Conservation (phyloP, 2,329 filamentous ascomycete species). For the Penicillium concentricum region DNA sequence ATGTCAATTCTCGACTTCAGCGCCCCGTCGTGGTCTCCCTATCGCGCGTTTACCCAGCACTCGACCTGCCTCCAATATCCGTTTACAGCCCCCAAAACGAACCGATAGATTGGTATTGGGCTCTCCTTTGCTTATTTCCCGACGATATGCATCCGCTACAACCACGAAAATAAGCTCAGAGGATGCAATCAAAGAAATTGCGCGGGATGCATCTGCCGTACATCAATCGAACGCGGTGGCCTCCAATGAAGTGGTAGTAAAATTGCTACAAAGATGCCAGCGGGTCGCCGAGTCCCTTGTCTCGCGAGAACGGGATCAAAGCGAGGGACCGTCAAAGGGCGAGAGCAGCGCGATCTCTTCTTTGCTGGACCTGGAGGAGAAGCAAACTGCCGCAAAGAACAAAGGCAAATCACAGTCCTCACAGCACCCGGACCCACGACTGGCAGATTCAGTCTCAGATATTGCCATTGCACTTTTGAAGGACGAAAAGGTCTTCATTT, state of each 20-base stretch:
- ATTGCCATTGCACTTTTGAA: constrained; percentile 68
- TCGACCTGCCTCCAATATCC: constrained; percentile 11
- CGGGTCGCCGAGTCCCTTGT: constrained; percentile 33
- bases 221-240: constrained; percentile 32
- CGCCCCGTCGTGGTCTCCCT: constrained; percentile 20
- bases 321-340: constrained; percentile 18
- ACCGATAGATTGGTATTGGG: constrained; percentile 5
- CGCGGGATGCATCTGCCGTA: constrained; percentile 29
- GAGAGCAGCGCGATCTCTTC: constrained; percentile 42
- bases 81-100: constrained; percentile 20
- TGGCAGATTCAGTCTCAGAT: constrained; percentile 49
- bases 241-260: constrained; percentile 34
- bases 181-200: constrained; percentile 32
- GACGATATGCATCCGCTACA: constrained; percentile 22
- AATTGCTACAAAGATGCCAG: constrained; percentile 37
- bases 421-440: constrained; percentile 34
- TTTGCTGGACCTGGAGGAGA: constrained; percentile 43
- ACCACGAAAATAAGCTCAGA: constrained; percentile 16
- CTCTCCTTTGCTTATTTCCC: not conserved
- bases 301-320: constrained; percentile 24
- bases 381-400: constrained; percentile 20
- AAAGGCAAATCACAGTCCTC: constrained; percentile 24
- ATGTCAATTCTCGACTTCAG: constrained; percentile 35
- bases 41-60: constrained; percentile 15
- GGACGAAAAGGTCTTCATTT: constrained; percentile 77